Evolutionary conservation across 2,329 filamentous ascomycete species (phyloP).

Genomic region (Colletotrichum tropicicola): DNA sequence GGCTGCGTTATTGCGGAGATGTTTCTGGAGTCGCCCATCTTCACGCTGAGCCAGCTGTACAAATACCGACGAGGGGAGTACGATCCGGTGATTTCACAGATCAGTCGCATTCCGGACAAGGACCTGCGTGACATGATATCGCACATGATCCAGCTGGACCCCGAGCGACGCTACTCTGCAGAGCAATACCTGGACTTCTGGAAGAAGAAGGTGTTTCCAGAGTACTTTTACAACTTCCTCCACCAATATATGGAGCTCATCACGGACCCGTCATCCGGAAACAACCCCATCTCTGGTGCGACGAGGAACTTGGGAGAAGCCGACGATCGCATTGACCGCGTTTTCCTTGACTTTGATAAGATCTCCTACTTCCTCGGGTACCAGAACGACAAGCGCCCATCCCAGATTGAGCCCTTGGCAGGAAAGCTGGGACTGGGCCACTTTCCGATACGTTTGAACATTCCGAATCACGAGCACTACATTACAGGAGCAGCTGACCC

Average conservation of each 20-base stretch:
- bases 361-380: constrained; percentile 94
- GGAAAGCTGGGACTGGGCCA: constrained; percentile 65
- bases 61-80: constrained; percentile 94
- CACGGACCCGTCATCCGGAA: constrained; percentile 87
- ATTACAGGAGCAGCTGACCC: constrained; percentile 68
- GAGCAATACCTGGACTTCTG: constrained; percentile 93
- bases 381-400: constrained; percentile 38
- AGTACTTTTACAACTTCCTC: constrained; percentile 97
- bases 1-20: constrained; percentile 97
- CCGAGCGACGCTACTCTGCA: constrained; percentile 89
- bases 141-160: constrained; percentile 96
- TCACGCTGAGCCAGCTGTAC: constrained; percentile 95
- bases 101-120: constrained; percentile 87
- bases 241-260: constrained; percentile 98
- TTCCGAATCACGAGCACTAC: constrained; percentile 84
- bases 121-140: constrained; percentile 89
- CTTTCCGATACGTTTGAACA: constrained; percentile 85
- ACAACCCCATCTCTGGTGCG: constrained; percentile 73
- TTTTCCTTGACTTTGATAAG: constrained; percentile 96
- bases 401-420: constrained; percentile 44
- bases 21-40: constrained; percentile 95
- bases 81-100: constrained; percentile 81
- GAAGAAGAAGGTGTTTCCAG: constrained; percentile 90
- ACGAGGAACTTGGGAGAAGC: constrained; percentile 82
- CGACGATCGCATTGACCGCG: constrained; percentile 91